Base-by-base conservation (phyloP, 495 filamentous ascomycete genomes). In the Coniosporium apollinis region DNA sequence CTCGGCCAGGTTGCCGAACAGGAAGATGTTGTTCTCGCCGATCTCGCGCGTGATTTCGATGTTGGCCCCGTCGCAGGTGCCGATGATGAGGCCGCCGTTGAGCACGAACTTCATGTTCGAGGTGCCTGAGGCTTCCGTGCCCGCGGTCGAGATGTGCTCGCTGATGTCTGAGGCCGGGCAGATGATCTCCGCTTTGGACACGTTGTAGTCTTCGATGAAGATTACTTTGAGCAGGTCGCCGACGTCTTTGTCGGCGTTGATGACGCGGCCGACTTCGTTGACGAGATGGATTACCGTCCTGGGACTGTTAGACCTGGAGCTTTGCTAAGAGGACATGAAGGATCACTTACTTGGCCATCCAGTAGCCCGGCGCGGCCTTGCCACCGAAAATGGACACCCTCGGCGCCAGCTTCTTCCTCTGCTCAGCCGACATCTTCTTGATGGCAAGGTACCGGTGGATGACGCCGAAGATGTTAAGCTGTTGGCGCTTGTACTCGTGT, bases 321-420 rank as follows among this genome's bases (percentile, higher is more conserved):
- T n/a, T n/a, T n/a, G n/a, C n/a, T n/a, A n/a, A n/a, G n/a, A n/a
- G n/a, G n/a, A n/a, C n/a, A n/a, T n/a, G n/a, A n/a, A n/a, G n/a
- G n/a, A n/a, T n/a, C n/a, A n/a, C n/a, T n/a, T n/a, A n/a, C n/a
- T 97, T 97, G 14, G 89, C 89, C 89, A 97, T 97, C 91, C 91
- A 97, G 62, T 97, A 97, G 2, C 89, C 89, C 2, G 89, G 89
- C 0, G 89, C 89, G 14, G 89, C 89, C 59, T 97, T 97, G 38
- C 89, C 89, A 44, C 91, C 89, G 52, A 97, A 94, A 59, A 97
- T 91, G 20, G 82, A 91, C 11, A 94, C 89, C 28, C 87, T 75
- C n/a, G 87, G 84, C 10, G 76, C 71, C 39, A 82, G 66, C 55
- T 93, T 89, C 67, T 92, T 86, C 39, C 75, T 72, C 51, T 93